Conservation (phyloP, 768 basidiomycete genomes). For the Serpula lacrymans region DNA sequence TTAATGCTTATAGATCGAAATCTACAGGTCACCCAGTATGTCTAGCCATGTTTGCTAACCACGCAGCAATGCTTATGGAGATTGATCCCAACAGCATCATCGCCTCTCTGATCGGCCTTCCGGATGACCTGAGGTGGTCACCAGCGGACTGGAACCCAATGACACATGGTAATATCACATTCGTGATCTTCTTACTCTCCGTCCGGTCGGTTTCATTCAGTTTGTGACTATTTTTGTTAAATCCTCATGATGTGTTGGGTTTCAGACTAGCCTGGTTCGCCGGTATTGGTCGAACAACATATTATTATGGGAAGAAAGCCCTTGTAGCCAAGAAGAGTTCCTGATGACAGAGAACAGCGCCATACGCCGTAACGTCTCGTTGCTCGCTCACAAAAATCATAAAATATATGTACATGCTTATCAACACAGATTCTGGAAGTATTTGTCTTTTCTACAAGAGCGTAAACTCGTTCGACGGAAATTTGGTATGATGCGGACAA, state of each 20-base stretch:
- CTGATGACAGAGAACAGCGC: no score
- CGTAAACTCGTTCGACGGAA: no score
- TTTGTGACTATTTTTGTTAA: not conserved
- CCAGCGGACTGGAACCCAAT: constrained; percentile 61
- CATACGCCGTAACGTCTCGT: no score
- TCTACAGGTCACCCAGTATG: constrained; percentile 60
- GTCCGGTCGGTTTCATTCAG: constrained; percentile 44
- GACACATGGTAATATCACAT: constrained; percentile 76
- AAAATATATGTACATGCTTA: no score
- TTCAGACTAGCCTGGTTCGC: constrained; percentile 53
- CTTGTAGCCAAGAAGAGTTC: no score
- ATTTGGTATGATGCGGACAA: no score
- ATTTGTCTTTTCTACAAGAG: no score
- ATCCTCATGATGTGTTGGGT: not conserved
- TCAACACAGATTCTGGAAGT: no score
- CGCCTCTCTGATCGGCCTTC: constrained; percentile 56
- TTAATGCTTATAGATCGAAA: not conserved
- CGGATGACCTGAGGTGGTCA: constrained; percentile 48
- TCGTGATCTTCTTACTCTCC: constrained; percentile 51
- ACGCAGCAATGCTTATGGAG: constrained; percentile 9
- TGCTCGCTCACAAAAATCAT: no score
- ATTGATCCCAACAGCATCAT: constrained; percentile 43
- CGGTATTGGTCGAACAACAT: constrained; percentile 45
- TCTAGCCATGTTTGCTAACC: constrained; percentile 6
- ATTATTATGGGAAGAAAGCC: constrained; percentile 36